These are phyloP conservation scores for Lavandula angustifolia DNA, from an alignment of 257 asterid species.

Conservation along the genomic window DNA sequence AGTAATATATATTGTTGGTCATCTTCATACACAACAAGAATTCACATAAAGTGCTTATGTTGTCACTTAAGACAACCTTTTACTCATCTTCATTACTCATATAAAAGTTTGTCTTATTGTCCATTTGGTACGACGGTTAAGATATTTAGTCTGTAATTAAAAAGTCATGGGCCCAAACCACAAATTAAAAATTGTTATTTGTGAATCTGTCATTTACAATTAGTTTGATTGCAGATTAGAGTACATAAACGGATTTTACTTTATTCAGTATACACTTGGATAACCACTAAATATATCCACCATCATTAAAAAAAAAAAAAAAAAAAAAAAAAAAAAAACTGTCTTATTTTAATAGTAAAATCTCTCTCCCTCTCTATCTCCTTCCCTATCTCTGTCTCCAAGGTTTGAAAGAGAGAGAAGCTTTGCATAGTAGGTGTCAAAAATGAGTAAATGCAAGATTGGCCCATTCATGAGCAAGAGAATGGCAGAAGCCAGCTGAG, in stretches of 20 bases:
- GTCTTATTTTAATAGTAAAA: too few species aligned
- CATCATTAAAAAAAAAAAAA: too few species aligned
- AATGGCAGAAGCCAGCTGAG: conserved; percentile 53
- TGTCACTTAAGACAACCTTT: conserved; percentile 32
- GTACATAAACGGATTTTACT: too few species aligned
- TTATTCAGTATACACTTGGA: too few species aligned
- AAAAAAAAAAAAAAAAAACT: too few species aligned
- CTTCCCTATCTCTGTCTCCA: background rate
- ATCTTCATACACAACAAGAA: conserved; percentile 44
- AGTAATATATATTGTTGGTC: conserved; percentile 27
- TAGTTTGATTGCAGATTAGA: too few species aligned
- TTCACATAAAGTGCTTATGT: conserved; percentile 37
- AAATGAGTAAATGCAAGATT: conserved; percentile 45
- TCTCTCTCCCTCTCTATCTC: conserved; percentile 2
- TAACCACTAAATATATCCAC: too few species aligned
- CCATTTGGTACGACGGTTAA: background rate
- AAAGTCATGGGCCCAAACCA: too few species aligned
- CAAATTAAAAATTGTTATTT: too few species aligned
- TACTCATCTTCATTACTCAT: conserved; percentile 29
- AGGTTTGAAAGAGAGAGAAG: background rate
- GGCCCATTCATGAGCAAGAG: conserved; percentile 46
- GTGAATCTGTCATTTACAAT: too few species aligned
- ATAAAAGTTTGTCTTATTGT: conserved; percentile 39
- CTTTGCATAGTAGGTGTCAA: conserved; percentile 37
- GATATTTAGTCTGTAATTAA: too few species aligned